Evolutionary conservation across 163 green algal genomes (phyloP).

Genomic region (Coccomyxa subellipsoidea): DNA sequence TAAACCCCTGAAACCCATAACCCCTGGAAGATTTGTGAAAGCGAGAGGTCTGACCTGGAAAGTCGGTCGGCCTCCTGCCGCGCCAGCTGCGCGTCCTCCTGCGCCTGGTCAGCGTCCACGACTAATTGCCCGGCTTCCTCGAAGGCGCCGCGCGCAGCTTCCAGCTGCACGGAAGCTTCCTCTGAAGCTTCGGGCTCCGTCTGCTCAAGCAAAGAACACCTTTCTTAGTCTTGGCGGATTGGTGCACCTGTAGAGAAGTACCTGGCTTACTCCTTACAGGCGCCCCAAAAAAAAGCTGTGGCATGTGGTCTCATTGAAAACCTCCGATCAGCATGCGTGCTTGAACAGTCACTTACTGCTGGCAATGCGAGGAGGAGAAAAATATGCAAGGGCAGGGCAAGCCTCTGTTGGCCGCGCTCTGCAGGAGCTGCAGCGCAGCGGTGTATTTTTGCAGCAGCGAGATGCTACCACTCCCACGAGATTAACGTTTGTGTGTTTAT

Average conservation of each 20-base stretch:
- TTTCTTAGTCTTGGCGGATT: no score
- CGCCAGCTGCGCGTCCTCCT: background rate
- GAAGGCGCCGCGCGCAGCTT: background rate
- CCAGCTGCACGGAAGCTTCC: background rate
- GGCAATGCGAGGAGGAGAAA: no score
- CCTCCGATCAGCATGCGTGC: no score
- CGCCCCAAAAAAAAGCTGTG: no score
- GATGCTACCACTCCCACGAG: background rate
- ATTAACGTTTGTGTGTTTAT: no score
- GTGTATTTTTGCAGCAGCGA: background rate
- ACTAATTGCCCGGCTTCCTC: background rate
- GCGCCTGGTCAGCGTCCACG: background rate
- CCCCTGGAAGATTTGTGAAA: no score
- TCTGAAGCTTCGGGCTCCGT: background rate
- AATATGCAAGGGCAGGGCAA: no score
- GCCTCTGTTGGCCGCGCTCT: background rate
- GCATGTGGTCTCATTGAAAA: no score
- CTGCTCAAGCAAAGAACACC: background rate
- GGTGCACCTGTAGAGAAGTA: no score
- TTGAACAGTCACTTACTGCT: no score
- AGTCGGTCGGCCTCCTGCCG: background rate
- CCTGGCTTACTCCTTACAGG: no score
- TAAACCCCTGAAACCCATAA: no score
- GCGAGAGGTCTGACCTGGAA: background rate
- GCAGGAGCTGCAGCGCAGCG: slow-evolving; percentile 4